A percentile compares a stretch with the other conserved stretches of the same genome.
phyloP scores from a whole-genome alignment of 768 basidiomycete genomes.

The Chalciporus sphaerocephalus region DNA sequence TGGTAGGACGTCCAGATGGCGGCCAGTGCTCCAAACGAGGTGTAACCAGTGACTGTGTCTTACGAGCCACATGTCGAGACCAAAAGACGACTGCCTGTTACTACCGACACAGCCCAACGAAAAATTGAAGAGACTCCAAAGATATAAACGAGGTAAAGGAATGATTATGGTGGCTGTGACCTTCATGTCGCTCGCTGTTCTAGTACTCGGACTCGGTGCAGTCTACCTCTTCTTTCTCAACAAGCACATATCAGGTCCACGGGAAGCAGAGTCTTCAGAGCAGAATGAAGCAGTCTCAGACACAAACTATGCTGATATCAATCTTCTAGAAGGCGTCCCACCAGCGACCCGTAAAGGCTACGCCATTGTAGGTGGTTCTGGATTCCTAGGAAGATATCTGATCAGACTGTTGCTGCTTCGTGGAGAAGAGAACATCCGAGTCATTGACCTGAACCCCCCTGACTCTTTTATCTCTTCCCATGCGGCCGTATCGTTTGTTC shows the following conservation, averaged over 20 bases:
- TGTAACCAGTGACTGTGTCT: conserved; percentile 11
- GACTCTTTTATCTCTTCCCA: conserved; percentile 18
- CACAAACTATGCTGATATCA: not conserved
- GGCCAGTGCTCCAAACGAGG: conserved; percentile 13
- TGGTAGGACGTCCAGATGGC: conserved; percentile 11
- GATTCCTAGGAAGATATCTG: conserved; percentile 23
- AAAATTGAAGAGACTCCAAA: not conserved
- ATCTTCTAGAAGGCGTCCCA: conserved; percentile 1
- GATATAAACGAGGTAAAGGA: too few species aligned
- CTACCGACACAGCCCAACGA: too few species aligned
- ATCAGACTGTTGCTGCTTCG: conserved; percentile 33
- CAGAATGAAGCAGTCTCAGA: not conserved
- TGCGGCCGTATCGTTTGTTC: conserved; percentile 28
- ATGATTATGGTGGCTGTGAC: too few species aligned
- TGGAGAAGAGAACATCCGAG: conserved; percentile 32
- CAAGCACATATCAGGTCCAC: not conserved
- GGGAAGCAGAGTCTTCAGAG: not conserved
- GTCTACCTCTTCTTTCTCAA: not conserved
- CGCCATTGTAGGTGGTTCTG: not conserved
- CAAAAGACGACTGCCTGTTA: not conserved
- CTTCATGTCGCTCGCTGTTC: not conserved
- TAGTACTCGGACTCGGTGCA: not conserved
- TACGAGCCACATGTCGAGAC: conserved; percentile 29
- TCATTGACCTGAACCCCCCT: conserved; percentile 32
- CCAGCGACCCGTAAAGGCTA: conserved; percentile 1